phyloP scores from a whole-genome alignment of 169 alveolate genomes.

The Cystoisospora suis region DNA sequence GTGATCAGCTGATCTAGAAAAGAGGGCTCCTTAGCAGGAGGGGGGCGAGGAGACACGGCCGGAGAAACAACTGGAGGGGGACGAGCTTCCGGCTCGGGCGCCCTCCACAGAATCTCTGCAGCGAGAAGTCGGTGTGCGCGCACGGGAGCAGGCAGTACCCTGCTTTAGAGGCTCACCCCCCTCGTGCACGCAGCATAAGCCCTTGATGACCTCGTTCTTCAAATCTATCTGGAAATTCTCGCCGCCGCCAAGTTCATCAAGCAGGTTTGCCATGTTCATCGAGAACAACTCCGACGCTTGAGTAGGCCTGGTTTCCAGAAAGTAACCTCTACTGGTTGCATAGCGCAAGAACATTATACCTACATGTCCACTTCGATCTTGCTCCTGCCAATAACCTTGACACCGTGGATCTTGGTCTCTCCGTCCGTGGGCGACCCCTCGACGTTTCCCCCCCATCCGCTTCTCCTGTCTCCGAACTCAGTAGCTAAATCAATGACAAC shows the following conservation, averaged over 20 bases:
- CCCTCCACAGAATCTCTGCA: slow-evolving; percentile 54
- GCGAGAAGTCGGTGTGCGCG: background rate
- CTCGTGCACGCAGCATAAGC: slow-evolving; percentile 65
- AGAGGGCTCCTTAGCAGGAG: slow-evolving; percentile 6
- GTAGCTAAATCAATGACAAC: slow-evolving; percentile 90
- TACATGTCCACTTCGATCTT: slow-evolving; percentile 85
- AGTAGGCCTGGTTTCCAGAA: slow-evolving; percentile 66
- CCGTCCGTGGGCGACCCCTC: slow-evolving; percentile 80
- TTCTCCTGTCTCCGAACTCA: slow-evolving; percentile 73
- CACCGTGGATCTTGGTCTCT: slow-evolving; percentile 81
- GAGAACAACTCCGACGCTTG: slow-evolving; percentile 85
- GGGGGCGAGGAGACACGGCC: slow-evolving; percentile 42
- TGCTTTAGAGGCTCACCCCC: slow-evolving; percentile 39
- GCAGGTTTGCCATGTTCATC: slow-evolving; percentile 78
- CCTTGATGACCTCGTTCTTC: slow-evolving; percentile 56
- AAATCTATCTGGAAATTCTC: slow-evolving; percentile 75
- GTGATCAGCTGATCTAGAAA: slow-evolving; percentile 56
- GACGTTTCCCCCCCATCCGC: slow-evolving; percentile 89
- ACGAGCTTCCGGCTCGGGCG: slow-evolving; percentile 51
- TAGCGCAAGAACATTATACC: background rate
- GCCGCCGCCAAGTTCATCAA: slow-evolving; percentile 80
- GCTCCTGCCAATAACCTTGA: slow-evolving; percentile 86
- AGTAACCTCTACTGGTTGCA: no score
- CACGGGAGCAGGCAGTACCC: background rate
- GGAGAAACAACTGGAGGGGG: slow-evolving; percentile 37